These are phyloP conservation scores for Cyberlindnera euphorbiiphila DNA, from an alignment of 805 yeast species.

Conservation along the genomic window DNA sequence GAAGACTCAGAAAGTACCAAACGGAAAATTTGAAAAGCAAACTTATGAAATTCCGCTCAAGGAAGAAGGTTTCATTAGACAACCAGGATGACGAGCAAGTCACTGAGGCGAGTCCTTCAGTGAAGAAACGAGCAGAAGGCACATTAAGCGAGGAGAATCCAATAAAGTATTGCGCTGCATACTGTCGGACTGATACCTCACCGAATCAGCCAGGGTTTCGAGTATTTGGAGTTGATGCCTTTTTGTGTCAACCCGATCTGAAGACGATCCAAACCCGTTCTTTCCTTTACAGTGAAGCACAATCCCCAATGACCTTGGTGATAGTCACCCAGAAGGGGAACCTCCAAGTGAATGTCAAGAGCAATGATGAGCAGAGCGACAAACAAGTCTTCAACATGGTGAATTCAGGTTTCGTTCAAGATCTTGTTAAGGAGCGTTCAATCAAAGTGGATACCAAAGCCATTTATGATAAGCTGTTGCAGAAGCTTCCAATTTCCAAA, in stretches of 20 bases:
- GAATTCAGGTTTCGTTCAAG: constrained; percentile 13
- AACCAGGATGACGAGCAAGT: too few relatives aligned
- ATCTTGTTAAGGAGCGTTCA: constrained; percentile 6
- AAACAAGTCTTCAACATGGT: constrained; percentile 16
- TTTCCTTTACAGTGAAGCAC: constrained; percentile 36
- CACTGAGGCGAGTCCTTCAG: background rate
- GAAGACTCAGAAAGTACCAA: constrained; percentile 3
- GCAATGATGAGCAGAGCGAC: constrained; percentile 5
- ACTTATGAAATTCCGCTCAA: constrained; percentile 4
- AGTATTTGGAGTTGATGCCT: constrained; percentile 34
- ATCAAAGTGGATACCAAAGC: constrained; percentile 1
- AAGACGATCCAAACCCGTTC: constrained; percentile 36
- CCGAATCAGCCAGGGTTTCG: constrained; percentile 35
- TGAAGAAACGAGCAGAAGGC: background rate
- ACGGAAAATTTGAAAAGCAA: constrained; percentile 5
- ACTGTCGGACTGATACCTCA: constrained; percentile 18
- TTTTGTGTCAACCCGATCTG: constrained; percentile 29
- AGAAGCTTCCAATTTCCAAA: constrained; percentile 2
- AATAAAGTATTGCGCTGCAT: constrained; percentile 8
- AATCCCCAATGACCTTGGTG: constrained; percentile 17
- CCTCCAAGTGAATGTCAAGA: constrained; percentile 9
- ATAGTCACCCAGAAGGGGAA: constrained; percentile 13
- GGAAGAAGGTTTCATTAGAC: too few relatives aligned
- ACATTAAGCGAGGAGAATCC: background rate
- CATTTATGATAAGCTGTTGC: constrained; percentile 5